Conservation (phyloP, 495 filamentous ascomycete genomes). For the Aspergillus avenaceus region DNA sequence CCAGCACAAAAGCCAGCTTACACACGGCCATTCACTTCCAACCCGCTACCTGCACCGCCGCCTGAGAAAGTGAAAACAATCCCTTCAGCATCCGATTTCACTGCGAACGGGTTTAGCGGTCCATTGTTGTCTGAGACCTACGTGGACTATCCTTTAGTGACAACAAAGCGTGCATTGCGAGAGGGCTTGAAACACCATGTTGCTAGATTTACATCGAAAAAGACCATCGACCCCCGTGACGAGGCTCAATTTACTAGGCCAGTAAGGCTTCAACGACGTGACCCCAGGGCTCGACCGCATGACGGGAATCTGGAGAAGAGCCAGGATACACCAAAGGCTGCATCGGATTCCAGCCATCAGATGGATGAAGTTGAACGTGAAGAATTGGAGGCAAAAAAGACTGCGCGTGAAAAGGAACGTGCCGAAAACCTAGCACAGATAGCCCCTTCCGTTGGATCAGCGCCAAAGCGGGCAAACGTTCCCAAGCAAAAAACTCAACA, state of each 20-base stretch:
- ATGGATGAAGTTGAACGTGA: conserved; percentile 67
- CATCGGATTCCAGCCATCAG: conserved; percentile 28
- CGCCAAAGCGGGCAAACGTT: conserved; percentile 56
- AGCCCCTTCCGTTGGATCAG: conserved; percentile 62
- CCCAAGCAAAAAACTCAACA: conserved; percentile 63
- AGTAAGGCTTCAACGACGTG: conserved; percentile 81
- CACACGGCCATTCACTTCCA: conserved; percentile 15
- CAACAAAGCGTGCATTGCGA: conserved; percentile 73
- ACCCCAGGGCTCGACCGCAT: conserved; percentile 67
- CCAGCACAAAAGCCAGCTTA: conserved; percentile 24
- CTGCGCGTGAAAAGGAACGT: conserved; percentile 74
- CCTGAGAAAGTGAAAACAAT: conserved; percentile 13
- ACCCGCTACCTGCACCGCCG: conserved; percentile 4
- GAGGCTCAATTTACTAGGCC: conserved; percentile 81
- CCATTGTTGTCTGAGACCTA: conserved; percentile 47
- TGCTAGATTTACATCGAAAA: conserved; percentile 66
- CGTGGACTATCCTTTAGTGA: conserved; percentile 67
- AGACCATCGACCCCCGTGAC: conserved; percentile 65
- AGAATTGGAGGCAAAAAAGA: conserved; percentile 62
- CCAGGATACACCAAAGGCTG: conserved; percentile 35
- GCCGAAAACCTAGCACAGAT: conserved; percentile 84
- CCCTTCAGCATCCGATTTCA: conserved; percentile 32
- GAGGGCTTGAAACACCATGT: conserved; percentile 84
- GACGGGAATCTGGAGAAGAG: conserved; percentile 38
- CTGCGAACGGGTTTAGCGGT: conserved; percentile 57